Evolutionary conservation across 805 yeast genomes (phyloP).

Genomic region (Candida sonorensis): DNA sequence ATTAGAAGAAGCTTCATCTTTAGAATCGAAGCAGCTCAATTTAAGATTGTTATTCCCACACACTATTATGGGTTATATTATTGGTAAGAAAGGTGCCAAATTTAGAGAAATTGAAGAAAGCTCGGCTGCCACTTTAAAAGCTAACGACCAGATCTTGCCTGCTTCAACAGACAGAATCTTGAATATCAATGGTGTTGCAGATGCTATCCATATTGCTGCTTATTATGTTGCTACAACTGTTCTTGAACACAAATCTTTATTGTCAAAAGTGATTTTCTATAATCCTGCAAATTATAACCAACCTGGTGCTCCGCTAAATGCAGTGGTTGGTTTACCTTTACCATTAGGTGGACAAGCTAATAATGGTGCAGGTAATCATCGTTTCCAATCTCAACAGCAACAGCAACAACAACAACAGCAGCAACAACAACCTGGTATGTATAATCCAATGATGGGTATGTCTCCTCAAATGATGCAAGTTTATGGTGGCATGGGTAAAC

Average conservation of each 20-base stretch:
- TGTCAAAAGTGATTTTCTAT: constrained; percentile 49
- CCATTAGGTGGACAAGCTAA: not conserved
- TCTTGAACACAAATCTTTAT: constrained; percentile 52
- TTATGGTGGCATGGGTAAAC: constrained; percentile 10
- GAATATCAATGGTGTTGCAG: constrained; percentile 71
- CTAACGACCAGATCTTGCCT: constrained; percentile 66
- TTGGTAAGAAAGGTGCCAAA: constrained; percentile 69
- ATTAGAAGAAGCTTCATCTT: constrained; percentile 52
- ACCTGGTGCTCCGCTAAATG: constrained; percentile 20
- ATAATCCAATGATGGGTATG: constrained; percentile 20
- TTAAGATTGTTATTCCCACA: constrained; percentile 68
- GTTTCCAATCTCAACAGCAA: constrained; percentile 1
- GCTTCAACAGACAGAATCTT: constrained; percentile 72
- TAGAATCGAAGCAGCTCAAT: constrained; percentile 46
- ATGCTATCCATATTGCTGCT: constrained; percentile 79
- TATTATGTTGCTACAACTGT: constrained; percentile 68
- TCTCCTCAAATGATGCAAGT: constrained; percentile 21
- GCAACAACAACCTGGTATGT: constrained; percentile 9
- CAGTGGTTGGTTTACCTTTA: not conserved
- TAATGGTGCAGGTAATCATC: not conserved
- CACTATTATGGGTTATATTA: constrained; percentile 71
- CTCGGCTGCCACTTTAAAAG: constrained; percentile 70
- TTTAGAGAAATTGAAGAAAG: constrained; percentile 77
- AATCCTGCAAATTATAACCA: constrained; percentile 44
- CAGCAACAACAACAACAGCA: constrained; percentile 1